Evolutionary conservation across 2,329 filamentous ascomycete genomes (phyloP).

Genomic region (Raffaelea arxii): DNA sequence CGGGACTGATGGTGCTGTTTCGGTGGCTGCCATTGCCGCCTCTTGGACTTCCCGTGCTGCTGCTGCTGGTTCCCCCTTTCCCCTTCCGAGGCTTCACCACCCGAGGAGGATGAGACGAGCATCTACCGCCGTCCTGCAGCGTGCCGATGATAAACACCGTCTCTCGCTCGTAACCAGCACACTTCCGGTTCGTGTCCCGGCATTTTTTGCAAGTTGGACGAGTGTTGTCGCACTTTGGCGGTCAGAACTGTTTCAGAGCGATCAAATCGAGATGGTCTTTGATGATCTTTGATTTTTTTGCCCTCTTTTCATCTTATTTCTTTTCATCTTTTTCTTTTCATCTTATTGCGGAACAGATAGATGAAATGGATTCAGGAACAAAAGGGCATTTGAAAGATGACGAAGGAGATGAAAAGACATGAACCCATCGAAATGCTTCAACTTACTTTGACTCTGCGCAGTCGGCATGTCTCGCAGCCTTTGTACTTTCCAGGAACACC

Average conservation of each 20-base stretch:
- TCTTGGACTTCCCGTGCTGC: not conserved
- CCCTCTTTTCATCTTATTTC: no score
- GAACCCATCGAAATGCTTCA: not conserved
- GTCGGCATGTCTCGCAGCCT: constrained; percentile 52
- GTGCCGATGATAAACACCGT: constrained; percentile 57
- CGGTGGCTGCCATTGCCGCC: not conserved
- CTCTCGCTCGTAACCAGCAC: constrained; percentile 53
- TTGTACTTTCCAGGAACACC: constrained; percentile 56
- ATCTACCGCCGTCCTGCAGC: constrained; percentile 41
- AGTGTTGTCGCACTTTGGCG: constrained; percentile 48
- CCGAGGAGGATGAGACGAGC: constrained; percentile 45
- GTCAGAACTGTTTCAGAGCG: not conserved
- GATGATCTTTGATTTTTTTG: no score
- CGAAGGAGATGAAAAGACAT: not conserved
- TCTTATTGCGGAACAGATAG: no score
- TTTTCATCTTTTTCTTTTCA: no score
- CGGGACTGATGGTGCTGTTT: not conserved
- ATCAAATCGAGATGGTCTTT: not conserved
- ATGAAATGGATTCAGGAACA: not conserved
- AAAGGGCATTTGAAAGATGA: not conserved
- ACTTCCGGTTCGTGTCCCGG: constrained; percentile 43
- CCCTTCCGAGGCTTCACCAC: constrained; percentile 25
- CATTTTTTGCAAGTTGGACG: constrained; percentile 53
- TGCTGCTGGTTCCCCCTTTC: constrained; percentile 13
- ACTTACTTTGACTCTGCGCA: constrained; percentile 47